Base-by-base conservation (phyloP, 306 rosid species). In the Cucumis hystrix region DNA sequence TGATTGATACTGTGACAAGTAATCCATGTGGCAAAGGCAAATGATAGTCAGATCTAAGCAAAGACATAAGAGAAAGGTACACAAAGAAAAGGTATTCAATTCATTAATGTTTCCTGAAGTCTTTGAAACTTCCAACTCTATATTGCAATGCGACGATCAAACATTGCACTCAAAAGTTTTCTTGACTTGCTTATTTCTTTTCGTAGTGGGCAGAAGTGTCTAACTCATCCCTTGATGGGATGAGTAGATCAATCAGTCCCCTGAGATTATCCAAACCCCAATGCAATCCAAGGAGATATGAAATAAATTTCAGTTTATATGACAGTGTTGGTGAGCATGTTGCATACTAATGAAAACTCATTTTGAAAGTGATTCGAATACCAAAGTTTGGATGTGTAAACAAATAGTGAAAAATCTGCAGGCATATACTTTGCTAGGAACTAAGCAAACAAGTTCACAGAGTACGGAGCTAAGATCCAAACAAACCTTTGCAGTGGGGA, bases 401-500 rank as follows among this genome's bases (percentile, higher is more conserved):
- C 3, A 39, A 66, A 43, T 66, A 10, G 9, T 15, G 57, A 70
- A 14, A 70, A 21, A 47, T 14, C 6, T 23, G 58, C n/a, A 70
- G 20, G 20, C 76, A 70, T 12, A 49, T 47, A 70, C 59, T 47
- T 7, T 25, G 45, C 43, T 15, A 72, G 25, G 61, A 72, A 51
- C 37, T 72, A 72, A 8, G 10, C 60, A 72, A 9, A 51, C 23
- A 72, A 28, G 39, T 49, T 51, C 20, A 47, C 51, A 28, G 61
- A 28, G 61, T 25, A 25, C 17, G 28, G 57, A 39, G 41, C 40
- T 21, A 45, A 58, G 30, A 60, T 8, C 25, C 16, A 76, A 78
- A 81, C 92, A 67, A 77, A 93, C 98, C 96, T 92, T 89, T 49
- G 99, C 97, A 63, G 99, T 95, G 75, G 99, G 97, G 84, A 95